A percentile compares a stretch with the other conserved stretches of the same genome.
Evolutionary conservation across 1,139 yeast species (phyloP).

Genomic region (Kurtzmaniella quercitrusa): DNA sequence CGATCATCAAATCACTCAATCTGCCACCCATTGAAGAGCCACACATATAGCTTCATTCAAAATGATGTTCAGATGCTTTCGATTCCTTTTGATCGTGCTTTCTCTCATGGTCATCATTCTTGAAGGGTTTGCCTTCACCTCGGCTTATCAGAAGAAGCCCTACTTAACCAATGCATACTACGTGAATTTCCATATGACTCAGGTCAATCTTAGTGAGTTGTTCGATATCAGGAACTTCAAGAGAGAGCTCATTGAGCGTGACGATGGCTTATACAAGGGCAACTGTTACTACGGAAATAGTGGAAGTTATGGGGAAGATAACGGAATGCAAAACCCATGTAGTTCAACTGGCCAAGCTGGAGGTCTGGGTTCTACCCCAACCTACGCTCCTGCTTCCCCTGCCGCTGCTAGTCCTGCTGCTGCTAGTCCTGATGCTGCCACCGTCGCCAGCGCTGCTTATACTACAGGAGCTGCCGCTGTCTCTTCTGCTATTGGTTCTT

Average conservation of each 20-base stretch:
- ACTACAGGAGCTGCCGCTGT: conserved; percentile 3
- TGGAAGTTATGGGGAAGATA: conserved; percentile 1
- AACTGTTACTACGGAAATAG: conserved; percentile 4
- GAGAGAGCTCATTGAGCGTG: conserved; percentile 6
- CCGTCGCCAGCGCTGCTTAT: conserved; percentile 5
- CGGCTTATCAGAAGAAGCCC: conserved; percentile 30
- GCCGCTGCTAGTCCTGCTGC: neutral
- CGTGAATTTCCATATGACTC: conserved; percentile 33
- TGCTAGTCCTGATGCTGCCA: conserved; percentile 2
- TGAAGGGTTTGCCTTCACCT: conserved; percentile 37
- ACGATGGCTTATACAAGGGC: conserved; percentile 2
- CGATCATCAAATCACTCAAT: too few relatives aligned
- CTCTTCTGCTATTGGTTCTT: neutral
- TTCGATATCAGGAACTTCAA: conserved; percentile 16
- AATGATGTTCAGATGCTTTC: conserved; percentile 29
- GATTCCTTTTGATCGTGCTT: conserved; percentile 31
- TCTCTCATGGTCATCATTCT: conserved; percentile 33
- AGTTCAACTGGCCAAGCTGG: neutral
- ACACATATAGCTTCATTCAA: neutral
- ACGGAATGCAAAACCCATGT: neutral
- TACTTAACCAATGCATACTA: conserved; percentile 32
- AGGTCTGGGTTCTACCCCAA: too few relatives aligned
- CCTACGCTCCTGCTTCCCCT: conserved; percentile 1
- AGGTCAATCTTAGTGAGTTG: conserved; percentile 29
- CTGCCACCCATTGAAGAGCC: too few relatives aligned